phyloP scores from a whole-genome alignment of 495 filamentous ascomycete genomes.

The Xeromyces bisporus region DNA sequence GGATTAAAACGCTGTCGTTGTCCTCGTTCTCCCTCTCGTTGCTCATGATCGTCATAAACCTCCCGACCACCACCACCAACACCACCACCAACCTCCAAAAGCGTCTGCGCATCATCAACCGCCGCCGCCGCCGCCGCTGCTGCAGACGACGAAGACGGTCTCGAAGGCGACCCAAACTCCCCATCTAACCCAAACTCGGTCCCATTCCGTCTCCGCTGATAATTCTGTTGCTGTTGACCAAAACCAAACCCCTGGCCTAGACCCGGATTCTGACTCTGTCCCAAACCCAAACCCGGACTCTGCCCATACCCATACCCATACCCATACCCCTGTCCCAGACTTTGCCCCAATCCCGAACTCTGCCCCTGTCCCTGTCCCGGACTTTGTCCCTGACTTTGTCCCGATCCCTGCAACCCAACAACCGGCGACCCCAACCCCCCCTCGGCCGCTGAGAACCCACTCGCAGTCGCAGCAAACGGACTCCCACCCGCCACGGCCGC shows the following conservation, averaged over 20 bases:
- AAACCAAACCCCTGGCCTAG: conserved; percentile 1
- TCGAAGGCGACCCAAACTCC: conserved; percentile 21
- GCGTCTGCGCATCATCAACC: too few species aligned
- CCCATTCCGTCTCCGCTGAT: too few species aligned
- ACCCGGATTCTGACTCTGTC: too few species aligned
- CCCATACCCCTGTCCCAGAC: too few species aligned
- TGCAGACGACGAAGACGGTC: conserved; percentile 29
- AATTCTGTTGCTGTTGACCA: conserved; percentile 5
- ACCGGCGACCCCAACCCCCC: too few species aligned
- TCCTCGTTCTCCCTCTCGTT: background rate
- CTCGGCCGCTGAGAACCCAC: conserved; percentile 32
- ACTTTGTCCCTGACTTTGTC: conserved; percentile 7
- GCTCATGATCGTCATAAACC: conserved; percentile 3
- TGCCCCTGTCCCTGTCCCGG: too few species aligned
- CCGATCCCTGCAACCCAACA: too few species aligned
- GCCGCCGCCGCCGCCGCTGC: conserved; percentile 17
- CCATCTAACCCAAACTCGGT: conserved; percentile 21
- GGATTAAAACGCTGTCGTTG: background rate
- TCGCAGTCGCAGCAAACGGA: conserved; percentile 35
- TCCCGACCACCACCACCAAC: conserved; percentile 14
- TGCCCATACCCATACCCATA: too few species aligned
- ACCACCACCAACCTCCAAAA: conserved; percentile 12
- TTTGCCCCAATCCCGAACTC: too few species aligned
- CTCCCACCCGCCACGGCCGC: conserved; percentile 66
- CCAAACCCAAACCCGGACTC: background rate